phyloP scores from a whole-genome alignment of 164 flowering plant genomes.

The Magnolia changhungtana region DNA sequence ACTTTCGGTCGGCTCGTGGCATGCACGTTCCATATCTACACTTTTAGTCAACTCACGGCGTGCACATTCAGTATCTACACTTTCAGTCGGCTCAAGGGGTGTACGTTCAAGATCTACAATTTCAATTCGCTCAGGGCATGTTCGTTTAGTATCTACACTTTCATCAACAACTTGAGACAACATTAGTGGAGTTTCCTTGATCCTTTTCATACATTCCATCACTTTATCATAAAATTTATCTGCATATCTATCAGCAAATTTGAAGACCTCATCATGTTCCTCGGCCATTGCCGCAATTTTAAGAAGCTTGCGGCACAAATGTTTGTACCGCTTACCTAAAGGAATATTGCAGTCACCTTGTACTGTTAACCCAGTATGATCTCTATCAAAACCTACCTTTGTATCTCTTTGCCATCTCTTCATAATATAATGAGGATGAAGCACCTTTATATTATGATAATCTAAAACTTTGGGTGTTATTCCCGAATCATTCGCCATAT shows the following conservation, averaged over 20 bases:
- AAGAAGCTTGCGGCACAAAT: not conserved
- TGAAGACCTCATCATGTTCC: slow-evolving; percentile 1
- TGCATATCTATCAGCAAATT: not conserved
- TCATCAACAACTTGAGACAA: too few species aligned
- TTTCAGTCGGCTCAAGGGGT: too few species aligned
- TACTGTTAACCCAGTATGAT: not conserved
- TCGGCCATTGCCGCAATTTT: not conserved
- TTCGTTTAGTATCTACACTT: too few species aligned
- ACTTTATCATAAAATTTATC: not conserved
- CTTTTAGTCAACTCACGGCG: too few species aligned
- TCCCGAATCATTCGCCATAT: too few species aligned
- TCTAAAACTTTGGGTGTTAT: not conserved
- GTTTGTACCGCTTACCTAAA: not conserved
- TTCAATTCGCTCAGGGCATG: too few species aligned
- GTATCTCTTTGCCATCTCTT: not conserved
- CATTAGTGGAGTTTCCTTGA: not conserved
- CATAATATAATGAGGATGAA: not conserved
- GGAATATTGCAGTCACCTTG: not conserved
- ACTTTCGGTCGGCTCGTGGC: too few species aligned
- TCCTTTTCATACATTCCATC: not conserved
- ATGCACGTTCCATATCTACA: too few species aligned
- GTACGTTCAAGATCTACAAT: too few species aligned
- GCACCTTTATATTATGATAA: not conserved
- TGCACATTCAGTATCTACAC: too few species aligned
- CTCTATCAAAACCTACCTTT: not conserved